These are phyloP conservation scores for Saccharomycopsis amapae DNA, from an alignment of 805 yeast species.

Conservation along the genomic window DNA sequence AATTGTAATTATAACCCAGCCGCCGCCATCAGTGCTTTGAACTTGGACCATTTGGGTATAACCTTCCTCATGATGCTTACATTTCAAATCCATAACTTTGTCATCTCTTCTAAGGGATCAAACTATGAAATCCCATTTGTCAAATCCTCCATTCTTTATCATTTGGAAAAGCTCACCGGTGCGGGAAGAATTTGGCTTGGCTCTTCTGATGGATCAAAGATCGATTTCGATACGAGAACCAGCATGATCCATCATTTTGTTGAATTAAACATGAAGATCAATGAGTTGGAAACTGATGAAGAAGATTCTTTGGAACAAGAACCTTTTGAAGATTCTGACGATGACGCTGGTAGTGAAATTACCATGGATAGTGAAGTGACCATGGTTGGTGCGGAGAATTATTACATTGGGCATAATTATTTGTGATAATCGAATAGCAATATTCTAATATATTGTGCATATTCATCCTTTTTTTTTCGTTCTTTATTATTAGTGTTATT, in stretches of 20 bases:
- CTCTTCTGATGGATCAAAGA: conserved; percentile 19
- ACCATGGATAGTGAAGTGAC: neutral
- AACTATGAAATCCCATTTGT: no score
- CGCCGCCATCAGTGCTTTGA: no score
- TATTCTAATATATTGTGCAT: no score
- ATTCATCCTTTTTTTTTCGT: no score
- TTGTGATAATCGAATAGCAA: no score
- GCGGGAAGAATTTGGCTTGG: conserved; percentile 33
- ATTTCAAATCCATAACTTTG: no score
- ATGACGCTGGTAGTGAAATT: conserved; percentile 1
- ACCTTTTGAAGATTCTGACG: conserved; percentile 3
- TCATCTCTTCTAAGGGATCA: no score
- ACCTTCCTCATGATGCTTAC: no score
- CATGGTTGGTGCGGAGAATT: neutral
- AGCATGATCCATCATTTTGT: conserved; percentile 5
- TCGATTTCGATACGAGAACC: conserved; percentile 7
- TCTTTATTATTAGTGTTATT: no score
- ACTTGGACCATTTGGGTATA: no score
- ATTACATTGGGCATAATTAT: no score
- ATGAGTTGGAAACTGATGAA: neutral
- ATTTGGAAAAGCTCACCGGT: conserved; percentile 29
- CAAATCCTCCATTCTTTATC: conserved; percentile 4
- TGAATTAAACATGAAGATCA: conserved; percentile 1
- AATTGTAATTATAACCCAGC: no score
- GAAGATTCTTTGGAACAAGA: neutral